Percentiles rank a stretch among this genome's conserved stretches.
Conservation (phyloP, 148 eudicot species). For the Vaccinium darrowii region DNA sequence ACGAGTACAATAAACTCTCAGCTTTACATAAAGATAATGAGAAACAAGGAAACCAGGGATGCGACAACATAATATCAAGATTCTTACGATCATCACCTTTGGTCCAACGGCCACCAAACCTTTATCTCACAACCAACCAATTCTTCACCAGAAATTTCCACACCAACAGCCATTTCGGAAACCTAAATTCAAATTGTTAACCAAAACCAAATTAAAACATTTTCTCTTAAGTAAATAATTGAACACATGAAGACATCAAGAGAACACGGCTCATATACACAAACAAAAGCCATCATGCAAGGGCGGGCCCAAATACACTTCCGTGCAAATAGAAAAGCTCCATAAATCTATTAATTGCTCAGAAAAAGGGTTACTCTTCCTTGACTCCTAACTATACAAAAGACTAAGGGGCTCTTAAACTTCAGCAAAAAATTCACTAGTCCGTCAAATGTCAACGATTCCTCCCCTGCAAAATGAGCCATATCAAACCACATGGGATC, state of each 20-base stretch:
- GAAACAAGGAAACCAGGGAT: background rate
- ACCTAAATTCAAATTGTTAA: background rate
- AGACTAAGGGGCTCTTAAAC: background rate
- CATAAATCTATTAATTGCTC: background rate
- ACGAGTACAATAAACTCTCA: background rate
- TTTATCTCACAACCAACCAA: constrained; percentile 19
- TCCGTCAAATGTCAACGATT: background rate
- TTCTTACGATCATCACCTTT: constrained; percentile 35
- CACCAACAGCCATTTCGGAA: constrained; percentile 7
- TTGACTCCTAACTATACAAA: background rate
- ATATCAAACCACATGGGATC: too few relatives aligned
- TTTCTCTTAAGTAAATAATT: background rate
- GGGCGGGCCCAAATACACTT: background rate
- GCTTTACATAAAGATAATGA: background rate
- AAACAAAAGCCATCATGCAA: background rate
- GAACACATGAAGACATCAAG: background rate
- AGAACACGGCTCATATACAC: background rate
- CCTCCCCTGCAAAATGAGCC: too few relatives aligned
- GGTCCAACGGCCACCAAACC: constrained; percentile 78
- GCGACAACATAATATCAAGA: constrained; percentile 2
- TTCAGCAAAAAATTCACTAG: background rate
- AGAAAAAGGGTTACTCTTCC: background rate
- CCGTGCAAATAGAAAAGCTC: background rate
- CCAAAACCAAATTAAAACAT: background rate
- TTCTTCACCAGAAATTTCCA: constrained; percentile 17